Evolutionary conservation across 306 rosid genomes (phyloP), one percentile per base, ranked within the genome.

Genomic region (Quercus variabilis): DNA sequence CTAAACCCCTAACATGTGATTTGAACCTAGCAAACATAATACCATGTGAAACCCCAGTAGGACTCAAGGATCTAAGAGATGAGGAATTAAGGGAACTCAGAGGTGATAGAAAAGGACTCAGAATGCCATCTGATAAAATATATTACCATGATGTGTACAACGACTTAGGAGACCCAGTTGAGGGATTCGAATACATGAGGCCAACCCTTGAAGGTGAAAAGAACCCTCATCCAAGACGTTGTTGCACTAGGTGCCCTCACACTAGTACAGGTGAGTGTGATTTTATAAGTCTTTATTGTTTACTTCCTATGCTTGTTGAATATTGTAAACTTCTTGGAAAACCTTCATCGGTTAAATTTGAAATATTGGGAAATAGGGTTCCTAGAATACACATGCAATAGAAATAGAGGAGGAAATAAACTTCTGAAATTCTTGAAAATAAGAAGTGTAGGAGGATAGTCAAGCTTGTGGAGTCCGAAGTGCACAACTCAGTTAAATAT

Each of bases 101-200:
- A 74, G 97, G 99, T 46, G 92, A 92, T 81, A 91, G 90, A 14
- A 89, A 59, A 64, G 98, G 98, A 75, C 92, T 76, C 15, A 81
- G 99, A 75, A 89, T 88, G 15, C 82, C 90, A 65, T 83, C 88
- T 6, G 98, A 95, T 33, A 85, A 96, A 76, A 62, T 92, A 4
- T 95, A 95, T 62, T 94, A 92, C 73, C 89, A 72, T 72, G 98
- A 87, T 55, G 76, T 81, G 76, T 95, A 95, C 86, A 95, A 93
- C 72, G 99, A 95, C 80, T 71, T 93, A 77, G 98, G 99, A 73
- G 91, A 91, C 71, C 99, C 98, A 31, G 99, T 91, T 71, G 89
- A 69, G 81, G 93, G 94, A 46, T 14, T 70, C 81, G 96, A 93
- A 6, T 72, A 86, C 52, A 82, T 85, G 4, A 89, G 99, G 41